These are phyloP conservation scores for Candida smagusa DNA, from an alignment of 1,139 yeast species.

Conservation along the genomic window DNA sequence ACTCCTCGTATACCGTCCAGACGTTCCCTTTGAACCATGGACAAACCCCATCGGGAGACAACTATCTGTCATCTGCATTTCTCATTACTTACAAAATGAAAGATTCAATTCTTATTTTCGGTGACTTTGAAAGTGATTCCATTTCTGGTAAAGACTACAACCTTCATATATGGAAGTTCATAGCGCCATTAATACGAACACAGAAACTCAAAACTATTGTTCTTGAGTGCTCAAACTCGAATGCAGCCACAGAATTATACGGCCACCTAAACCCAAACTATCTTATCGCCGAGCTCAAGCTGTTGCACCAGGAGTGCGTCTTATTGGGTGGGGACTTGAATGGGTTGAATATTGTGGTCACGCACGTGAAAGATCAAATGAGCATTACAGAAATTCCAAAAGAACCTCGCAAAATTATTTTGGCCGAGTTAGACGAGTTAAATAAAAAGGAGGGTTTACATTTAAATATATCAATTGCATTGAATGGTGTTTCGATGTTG, in stretches of 20 bases:
- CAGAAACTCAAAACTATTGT: slow-evolving; percentile 40
- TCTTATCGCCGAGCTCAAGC: slow-evolving; percentile 54
- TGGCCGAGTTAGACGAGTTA: slow-evolving; percentile 44
- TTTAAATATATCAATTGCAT: slow-evolving; percentile 47
- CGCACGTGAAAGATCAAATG: slow-evolving; percentile 66
- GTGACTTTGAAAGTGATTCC: slow-evolving; percentile 75
- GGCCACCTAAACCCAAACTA: slow-evolving; percentile 78
- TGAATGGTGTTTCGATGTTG: slow-evolving; percentile 45
- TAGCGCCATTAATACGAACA: slow-evolving; percentile 51
- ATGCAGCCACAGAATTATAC: slow-evolving; percentile 47
- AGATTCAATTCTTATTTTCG: slow-evolving; percentile 58
- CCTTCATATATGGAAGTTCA: slow-evolving; percentile 50
- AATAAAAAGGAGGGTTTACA: slow-evolving; percentile 34
- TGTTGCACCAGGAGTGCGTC: slow-evolving; percentile 25
- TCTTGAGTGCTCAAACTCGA: slow-evolving; percentile 72
- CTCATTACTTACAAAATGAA: slow-evolving; percentile 38
- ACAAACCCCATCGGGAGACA: slow-evolving; percentile 5
- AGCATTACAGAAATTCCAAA: slow-evolving; percentile 8
- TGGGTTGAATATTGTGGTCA: slow-evolving; percentile 56
- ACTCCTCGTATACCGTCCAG: slow-evolving; percentile 20
- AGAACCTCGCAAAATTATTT: slow-evolving; percentile 57
- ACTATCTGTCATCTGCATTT: slow-evolving; percentile 47
- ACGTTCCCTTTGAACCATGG: slow-evolving; percentile 45
- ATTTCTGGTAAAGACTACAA: slow-evolving; percentile 44
- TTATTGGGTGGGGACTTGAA: slow-evolving; percentile 28